Evolutionary conservation across 2,329 filamentous ascomycete species (phyloP).

Genomic region (Ceratocystiopsis sp.): DNA sequence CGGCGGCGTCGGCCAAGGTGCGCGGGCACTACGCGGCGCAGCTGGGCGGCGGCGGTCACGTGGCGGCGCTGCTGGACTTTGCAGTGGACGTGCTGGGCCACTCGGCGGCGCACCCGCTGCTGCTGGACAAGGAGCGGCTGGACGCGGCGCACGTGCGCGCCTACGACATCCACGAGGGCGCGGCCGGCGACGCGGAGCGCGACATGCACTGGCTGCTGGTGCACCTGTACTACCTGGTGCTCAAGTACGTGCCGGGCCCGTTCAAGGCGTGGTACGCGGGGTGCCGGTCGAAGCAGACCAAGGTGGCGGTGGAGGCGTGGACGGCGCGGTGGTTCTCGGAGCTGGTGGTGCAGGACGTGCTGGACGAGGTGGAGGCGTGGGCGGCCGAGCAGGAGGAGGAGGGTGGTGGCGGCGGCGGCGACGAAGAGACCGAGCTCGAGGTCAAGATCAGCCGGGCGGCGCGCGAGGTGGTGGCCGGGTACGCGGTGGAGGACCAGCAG

Average conservation of each 20-base stretch:
- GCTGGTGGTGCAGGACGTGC: conserved; percentile 44
- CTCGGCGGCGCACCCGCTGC: conserved; percentile 54
- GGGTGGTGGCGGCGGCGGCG: conserved; percentile 5
- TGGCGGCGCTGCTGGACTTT: conserved; percentile 57
- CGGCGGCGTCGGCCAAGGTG: conserved; percentile 62
- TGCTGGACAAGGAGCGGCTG: conserved; percentile 52
- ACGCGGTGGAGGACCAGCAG: conserved; percentile 73
- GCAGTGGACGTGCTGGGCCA: conserved; percentile 75
- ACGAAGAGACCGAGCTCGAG: conserved; percentile 34
- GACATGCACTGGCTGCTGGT: conserved; percentile 72
- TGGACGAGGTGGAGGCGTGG: conserved; percentile 56
- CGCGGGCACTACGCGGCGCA: conserved; percentile 65
- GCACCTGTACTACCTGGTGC: conserved; percentile 68
- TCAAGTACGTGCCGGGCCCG: conserved; percentile 61
- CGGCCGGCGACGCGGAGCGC: conserved; percentile 39
- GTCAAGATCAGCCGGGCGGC: conserved; percentile 57
- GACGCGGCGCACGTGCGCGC: conserved; percentile 34
- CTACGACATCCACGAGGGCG: conserved; percentile 35
- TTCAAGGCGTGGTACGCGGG: conserved; percentile 76
- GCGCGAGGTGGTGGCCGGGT: conserved; percentile 66
- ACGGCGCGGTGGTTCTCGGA: conserved; percentile 71
- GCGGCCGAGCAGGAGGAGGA: conserved; percentile 32
- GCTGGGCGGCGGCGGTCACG: conserved; percentile 55
- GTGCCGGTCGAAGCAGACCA: conserved; percentile 65
- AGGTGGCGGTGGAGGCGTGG: conserved; percentile 65